Percentiles rank a stretch among this genome's conserved stretches.
phyloP scores from a whole-genome alignment of 106 monocot species.

The Cymbidium sinense region DNA sequence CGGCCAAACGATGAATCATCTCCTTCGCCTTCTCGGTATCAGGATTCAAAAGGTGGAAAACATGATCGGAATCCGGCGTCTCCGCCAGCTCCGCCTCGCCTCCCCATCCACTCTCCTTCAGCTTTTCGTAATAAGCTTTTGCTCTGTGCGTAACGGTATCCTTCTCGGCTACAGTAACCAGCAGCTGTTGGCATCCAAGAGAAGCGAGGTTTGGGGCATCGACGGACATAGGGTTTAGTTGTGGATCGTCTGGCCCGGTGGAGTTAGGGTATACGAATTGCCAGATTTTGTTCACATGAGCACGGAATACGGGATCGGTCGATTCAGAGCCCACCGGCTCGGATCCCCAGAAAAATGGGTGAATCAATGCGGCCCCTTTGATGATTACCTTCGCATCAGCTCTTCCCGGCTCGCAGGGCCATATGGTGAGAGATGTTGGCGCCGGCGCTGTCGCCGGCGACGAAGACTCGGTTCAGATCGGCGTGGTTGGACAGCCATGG shows the following conservation, averaged over 20 bases:
- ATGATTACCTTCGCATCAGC: not conserved
- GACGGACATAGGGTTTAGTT: constrained; percentile 4
- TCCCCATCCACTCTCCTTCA: not conserved
- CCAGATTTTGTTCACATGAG: not conserved
- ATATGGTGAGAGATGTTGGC: constrained; percentile 53
- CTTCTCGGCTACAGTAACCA: constrained; percentile 6
- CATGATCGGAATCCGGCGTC: constrained; percentile 2
- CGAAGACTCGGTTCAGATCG: constrained; percentile 28
- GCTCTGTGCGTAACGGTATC: not conserved
- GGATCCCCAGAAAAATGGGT: constrained; percentile 8
- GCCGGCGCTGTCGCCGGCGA: constrained; percentile 51
- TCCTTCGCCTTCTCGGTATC: not conserved
- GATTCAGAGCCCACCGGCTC: constrained; percentile 6
- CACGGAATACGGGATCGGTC: not conserved
- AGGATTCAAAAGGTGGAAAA: constrained; percentile 8
- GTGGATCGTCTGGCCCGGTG: constrained; percentile 6
- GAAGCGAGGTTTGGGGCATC: not conserved
- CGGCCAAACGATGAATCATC: not conserved
- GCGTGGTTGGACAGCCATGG: constrained; percentile 33
- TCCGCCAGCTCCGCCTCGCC: constrained; percentile 11
- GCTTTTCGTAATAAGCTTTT: constrained; percentile 7
- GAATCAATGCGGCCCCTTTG: constrained; percentile 2
- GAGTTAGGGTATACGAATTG: not conserved
- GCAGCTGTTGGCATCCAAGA: not conserved
- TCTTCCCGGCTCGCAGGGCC: constrained; percentile 23